These are phyloP conservation scores for Fusarium paranaense DNA, from an alignment of 2,329 filamentous ascomycete genomes.

Conservation along the genomic window DNA sequence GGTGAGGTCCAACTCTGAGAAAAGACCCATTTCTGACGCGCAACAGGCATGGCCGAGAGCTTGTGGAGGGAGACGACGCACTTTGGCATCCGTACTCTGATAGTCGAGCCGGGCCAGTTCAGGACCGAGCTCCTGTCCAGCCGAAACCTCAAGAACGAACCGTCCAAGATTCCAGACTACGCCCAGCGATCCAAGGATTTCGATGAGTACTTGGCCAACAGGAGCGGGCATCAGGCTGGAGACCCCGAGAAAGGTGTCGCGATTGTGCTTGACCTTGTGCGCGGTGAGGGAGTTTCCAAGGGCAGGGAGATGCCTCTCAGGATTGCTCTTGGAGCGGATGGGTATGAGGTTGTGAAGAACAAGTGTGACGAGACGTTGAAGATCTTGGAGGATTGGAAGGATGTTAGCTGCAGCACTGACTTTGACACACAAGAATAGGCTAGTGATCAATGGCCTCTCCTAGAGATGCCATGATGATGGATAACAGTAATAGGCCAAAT, in stretches of 20 bases:
- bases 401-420: constrained; percentile 41
- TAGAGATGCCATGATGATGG: not conserved
- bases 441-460: not conserved
- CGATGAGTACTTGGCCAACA: not conserved
- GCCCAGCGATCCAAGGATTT: not conserved
- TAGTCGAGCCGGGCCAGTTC: constrained; percentile 15
- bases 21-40: not conserved
- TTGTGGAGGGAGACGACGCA: constrained; percentile 4
- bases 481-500: not conserved
- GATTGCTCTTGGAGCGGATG: constrained; percentile 48
- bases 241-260: constrained; percentile 1
- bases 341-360: constrained; percentile 36
- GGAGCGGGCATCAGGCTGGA: constrained; percentile 1
- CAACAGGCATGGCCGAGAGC: constrained; percentile 17
- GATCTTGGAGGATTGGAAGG: constrained; percentile 40
- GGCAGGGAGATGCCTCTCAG: constrained; percentile 26
- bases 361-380: constrained; percentile 37
- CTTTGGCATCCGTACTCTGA: constrained; percentile 10
- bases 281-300: not conserved
- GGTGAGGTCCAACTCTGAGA: not conserved
- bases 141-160: not conserved
- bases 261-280: constrained; percentile 12
- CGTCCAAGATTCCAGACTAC: constrained; percentile 12
- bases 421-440: not conserved
- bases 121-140: constrained; percentile 5